Conservation (phyloP, 2,329 filamentous ascomycete species). For the Trichophyton verrucosum region DNA sequence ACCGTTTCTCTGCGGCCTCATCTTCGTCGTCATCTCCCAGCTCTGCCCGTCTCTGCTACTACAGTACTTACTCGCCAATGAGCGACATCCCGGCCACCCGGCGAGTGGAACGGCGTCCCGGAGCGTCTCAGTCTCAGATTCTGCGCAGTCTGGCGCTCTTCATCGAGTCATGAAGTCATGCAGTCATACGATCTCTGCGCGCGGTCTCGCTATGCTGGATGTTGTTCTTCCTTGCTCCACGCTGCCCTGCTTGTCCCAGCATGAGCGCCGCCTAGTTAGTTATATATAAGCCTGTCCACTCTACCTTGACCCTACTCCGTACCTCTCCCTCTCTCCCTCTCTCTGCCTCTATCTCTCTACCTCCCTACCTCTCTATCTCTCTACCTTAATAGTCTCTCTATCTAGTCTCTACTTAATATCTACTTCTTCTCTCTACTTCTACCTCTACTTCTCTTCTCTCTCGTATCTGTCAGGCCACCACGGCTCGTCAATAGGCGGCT, state of each 20-base stretch:
- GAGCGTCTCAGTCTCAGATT: neutral
- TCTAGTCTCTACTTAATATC: neutral
- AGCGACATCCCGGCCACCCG: constrained; percentile 7
- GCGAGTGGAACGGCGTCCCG: neutral
- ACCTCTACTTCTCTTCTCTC: neutral
- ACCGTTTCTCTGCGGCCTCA: neutral
- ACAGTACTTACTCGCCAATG: constrained; percentile 8
- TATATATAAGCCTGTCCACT: too few species aligned
- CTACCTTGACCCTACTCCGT: too few species aligned
- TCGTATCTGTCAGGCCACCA: neutral
- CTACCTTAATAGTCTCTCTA: neutral
- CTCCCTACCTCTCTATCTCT: neutral
- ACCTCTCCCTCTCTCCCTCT: too few species aligned
- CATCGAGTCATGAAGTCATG: neutral
- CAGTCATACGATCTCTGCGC: neutral
- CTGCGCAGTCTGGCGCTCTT: neutral
- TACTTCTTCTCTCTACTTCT: neutral
- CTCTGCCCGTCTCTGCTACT: neutral
- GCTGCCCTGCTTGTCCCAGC: too few species aligned
- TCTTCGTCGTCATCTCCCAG: neutral
- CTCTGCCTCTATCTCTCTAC: too few species aligned
- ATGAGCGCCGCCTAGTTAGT: too few species aligned
- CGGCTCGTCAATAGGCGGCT: neutral
- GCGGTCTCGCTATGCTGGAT: neutral
- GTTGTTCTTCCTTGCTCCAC: neutral